phyloP scores from a whole-genome alignment of 495 filamentous ascomycete genomes.

The Darksidea phi region DNA sequence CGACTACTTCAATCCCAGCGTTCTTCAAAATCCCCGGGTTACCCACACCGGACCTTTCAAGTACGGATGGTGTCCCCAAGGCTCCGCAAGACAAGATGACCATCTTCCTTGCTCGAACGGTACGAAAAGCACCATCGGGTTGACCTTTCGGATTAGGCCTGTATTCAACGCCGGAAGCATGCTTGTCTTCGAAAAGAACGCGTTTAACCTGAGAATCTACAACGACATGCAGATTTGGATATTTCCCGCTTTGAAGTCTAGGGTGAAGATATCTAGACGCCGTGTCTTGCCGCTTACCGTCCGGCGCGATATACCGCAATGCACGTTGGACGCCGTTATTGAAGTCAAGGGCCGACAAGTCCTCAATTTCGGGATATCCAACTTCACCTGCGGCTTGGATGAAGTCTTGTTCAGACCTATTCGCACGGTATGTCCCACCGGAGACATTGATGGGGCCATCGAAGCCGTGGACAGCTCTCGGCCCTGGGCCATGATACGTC shows the following conservation, averaged over 20 bases:
- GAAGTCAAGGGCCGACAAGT: constrained; percentile 37
- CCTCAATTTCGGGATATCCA: constrained; percentile 49
- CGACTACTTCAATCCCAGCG: constrained; percentile 24
- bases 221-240: constrained; percentile 39
- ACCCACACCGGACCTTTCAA: constrained; percentile 42
- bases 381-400: constrained; percentile 45
- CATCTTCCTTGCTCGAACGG: constrained; percentile 41
- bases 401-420: constrained; percentile 41
- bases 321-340: constrained; percentile 24
- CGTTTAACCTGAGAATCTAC: constrained; percentile 33
- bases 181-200: constrained; percentile 32
- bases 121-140: constrained; percentile 33
- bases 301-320: constrained; percentile 27
- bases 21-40: constrained; percentile 28
- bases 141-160: constrained; percentile 28
- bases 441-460: constrained; percentile 54
- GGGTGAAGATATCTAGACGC: constrained; percentile 45
- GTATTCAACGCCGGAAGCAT: constrained; percentile 37
- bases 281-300: constrained; percentile 43
- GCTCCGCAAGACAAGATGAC: constrained; percentile 40
- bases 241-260: constrained; percentile 37
- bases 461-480: constrained; percentile 48
- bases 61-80: constrained; percentile 37
- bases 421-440: constrained; percentile 40
- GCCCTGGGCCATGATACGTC: constrained; percentile 49